phyloP scores from a whole-genome alignment of 2,329 filamentous ascomycete genomes.

The Xenosphaeropsis pyriputrescens region DNA sequence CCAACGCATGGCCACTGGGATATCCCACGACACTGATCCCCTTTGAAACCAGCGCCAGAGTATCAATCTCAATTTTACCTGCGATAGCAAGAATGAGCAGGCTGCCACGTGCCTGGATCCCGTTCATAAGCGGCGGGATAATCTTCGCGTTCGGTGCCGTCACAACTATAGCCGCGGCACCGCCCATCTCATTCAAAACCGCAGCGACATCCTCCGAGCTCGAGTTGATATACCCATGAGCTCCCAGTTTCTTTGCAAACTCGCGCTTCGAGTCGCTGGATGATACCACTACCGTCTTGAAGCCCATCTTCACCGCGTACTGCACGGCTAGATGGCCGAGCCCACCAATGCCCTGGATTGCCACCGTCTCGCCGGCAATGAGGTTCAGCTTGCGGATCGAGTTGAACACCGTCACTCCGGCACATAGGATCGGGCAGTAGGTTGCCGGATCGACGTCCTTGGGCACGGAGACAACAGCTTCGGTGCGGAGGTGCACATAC shows the following conservation, averaged over 20 bases:
- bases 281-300: constrained; percentile 53
- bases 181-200: constrained; percentile 40
- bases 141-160: constrained; percentile 46
- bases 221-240: constrained; percentile 43
- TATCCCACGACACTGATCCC: constrained; percentile 49
- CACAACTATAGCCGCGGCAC: constrained; percentile 44
- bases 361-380: constrained; percentile 35
- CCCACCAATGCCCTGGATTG: constrained; percentile 57
- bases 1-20: constrained; percentile 46
- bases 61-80: constrained; percentile 29
- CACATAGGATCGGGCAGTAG: constrained; percentile 46
- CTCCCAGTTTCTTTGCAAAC: constrained; percentile 49
- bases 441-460: constrained; percentile 33
- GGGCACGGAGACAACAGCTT: constrained; percentile 44
- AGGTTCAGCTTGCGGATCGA: constrained; percentile 37
- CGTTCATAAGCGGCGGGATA: constrained; percentile 36
- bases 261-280: constrained; percentile 51
- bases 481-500: constrained; percentile 42
- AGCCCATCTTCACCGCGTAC: constrained; percentile 64
- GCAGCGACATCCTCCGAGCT: constrained; percentile 30
- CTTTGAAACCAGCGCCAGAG: constrained; percentile 24
- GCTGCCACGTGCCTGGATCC: constrained; percentile 38
- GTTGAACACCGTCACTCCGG: constrained; percentile 51
- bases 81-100: constrained; percentile 42
- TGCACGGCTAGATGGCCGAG: constrained; percentile 67